Evolutionary conservation across 768 basidiomycete species (phyloP), one percentile per base, ranked within the genome.

Genomic region (Agaricus subrufescens): DNA sequence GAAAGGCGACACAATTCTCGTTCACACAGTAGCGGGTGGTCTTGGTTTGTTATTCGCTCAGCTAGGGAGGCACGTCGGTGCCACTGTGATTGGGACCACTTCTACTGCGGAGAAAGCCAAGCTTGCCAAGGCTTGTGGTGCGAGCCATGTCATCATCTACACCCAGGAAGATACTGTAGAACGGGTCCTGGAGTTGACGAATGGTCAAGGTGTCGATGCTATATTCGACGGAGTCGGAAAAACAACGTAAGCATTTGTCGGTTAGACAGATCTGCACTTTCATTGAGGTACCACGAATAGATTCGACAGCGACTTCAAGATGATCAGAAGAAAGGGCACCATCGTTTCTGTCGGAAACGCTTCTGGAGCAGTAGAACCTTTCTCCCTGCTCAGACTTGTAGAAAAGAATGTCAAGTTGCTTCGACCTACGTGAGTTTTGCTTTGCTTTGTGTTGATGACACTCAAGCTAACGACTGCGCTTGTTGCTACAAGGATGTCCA

Each of bases 181-280:
- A 60, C 79, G 85, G 45, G 89, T 91, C 14, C 67, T 86, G 52
- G 84, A 89, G 62, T 70, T 93, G 52, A 93, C 92, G 0, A 82
- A 83, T 42, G 90, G 89, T 6, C 77, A 85, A 61, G 91, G 92
- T 14, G 90, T 94, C 4, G 82, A 96, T 59, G 95, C 84, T 14
- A 81, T 93, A 25, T 96, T 88, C 64, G 96, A 99, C 64, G 96
- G 96, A 29, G 93, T 99, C n/a, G 96, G 96, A 1, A 95, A 91
- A 74, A 90, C 93, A 67, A 98, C 94, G 82, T 95, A 71, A 56
- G 89, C 76, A 23, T 37, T 14, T 9, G 29, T 31, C 25, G 54
- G 10, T 14, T 50, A 38, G n/a, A 23, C 30, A 31, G 15, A 39
- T 30, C n/a, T 47, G 46, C 19, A n/a, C 34, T 7, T 54, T 15